Conservation (phyloP, 2,329 filamentous ascomycete species). For the Beauveria caledonica region DNA sequence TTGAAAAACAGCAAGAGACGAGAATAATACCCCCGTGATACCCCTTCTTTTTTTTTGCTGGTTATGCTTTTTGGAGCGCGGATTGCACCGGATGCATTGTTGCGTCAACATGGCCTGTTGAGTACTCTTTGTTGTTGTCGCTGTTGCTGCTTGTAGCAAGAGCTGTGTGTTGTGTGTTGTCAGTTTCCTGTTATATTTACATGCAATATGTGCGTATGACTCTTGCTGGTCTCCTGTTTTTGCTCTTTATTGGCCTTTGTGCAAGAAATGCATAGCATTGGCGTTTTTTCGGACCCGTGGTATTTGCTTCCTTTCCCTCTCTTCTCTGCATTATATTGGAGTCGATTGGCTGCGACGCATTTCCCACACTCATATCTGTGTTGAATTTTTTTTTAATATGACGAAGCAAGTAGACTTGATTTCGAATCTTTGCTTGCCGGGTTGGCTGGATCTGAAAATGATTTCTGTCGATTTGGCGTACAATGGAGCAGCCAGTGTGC, state of each 20-base stretch:
- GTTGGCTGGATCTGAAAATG: conserved; percentile 2
- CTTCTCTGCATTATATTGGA: neutral
- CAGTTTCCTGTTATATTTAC: neutral
- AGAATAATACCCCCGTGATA: conserved; percentile 7
- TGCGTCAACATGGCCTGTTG: neutral
- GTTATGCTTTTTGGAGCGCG: neutral
- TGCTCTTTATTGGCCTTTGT: neutral
- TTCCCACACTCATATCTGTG: neutral
- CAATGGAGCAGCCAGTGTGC: neutral
- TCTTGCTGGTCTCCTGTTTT: neutral
- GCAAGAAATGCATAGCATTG: conserved; percentile 5
- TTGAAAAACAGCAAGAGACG: neutral
- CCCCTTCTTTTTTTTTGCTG: neutral
- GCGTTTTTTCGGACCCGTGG: neutral
- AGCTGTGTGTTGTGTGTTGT: neutral
- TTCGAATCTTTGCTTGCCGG: neutral
- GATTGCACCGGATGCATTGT: neutral
- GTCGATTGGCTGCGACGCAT: neutral
- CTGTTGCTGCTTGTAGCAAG: neutral
- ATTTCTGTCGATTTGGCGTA: conserved; percentile 4
- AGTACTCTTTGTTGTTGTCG: neutral
- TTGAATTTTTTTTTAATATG: neutral
- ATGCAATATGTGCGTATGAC: neutral
- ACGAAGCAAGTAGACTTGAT: conserved; percentile 1
- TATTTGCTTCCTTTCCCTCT: neutral